Evolutionary conservation across 768 basidiomycete species (phyloP), one percentile per base, ranked within the genome.

Genomic region (Serpula lacrymans): DNA sequence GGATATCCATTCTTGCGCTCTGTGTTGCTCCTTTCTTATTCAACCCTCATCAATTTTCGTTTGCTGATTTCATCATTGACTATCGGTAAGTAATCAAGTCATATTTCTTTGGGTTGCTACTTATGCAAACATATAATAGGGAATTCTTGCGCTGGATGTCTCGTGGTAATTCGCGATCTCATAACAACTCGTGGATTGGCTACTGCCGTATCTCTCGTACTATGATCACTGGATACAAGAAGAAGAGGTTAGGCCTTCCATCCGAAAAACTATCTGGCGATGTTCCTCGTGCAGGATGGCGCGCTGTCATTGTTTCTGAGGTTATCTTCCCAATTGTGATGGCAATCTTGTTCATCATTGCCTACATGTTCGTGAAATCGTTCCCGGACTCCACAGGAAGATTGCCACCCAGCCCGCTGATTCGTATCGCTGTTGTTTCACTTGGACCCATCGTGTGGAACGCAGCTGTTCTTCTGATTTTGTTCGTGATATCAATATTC

Each of bases 71-170:
- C 65, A 78, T 98, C 62, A 88, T 98, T 58, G 96, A 99, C 66
- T 92, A 92, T 55, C 74, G 87, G 86, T 85, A 55, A 55, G 78
- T 64, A 14, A 12, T 41, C 28, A 9, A 22, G 10, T 21, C 22
- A 3, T 12, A 22, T 34, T 17, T 24, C 1, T 2, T 9, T 3
- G 3, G 4, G 13, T 17, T 24, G 8, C 26, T 26, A 11, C 24
- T 37, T 9, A 2, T 20, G 17, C 7, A 3, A n/a, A n/a, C n/a
- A 44, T 20, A 32, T 39, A 65, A 55, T 58, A 90, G 95, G 52
- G 95, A 98, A 69, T 98, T 93, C 70, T 69, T 99, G 49, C 80
- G 96, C 48, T 99, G 96, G 96, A 98, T 99, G 94, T 94, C 84
- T 24, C 81, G 96, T 37, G 96, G 96, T 39, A 99, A 99, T 69